A percentile compares a stretch with the other conserved stretches of the same genome.
Conservation (phyloP, 1,284 basidiomycete species). For the Ganoderma lucidum region DNA sequence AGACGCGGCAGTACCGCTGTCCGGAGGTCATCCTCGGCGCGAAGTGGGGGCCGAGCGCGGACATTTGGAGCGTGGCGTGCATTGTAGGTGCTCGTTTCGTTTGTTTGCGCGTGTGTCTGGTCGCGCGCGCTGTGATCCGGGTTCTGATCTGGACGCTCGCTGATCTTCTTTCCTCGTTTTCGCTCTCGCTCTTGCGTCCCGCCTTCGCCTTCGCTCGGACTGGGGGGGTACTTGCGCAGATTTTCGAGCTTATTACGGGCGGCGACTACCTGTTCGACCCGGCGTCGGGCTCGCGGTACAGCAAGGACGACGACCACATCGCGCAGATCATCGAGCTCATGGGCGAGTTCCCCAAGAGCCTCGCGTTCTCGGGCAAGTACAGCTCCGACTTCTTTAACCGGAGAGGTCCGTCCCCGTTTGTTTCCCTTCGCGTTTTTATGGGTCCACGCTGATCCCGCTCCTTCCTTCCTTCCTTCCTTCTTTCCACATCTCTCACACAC, state of each 20-base stretch:
- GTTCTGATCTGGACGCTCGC: constrained; percentile 8
- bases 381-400: constrained; percentile 95
- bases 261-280: constrained; percentile 93
- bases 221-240: constrained; percentile 51
- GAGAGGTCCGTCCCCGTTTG: constrained; percentile 66
- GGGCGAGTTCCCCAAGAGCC: constrained; percentile 86
- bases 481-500: constrained; percentile 1
- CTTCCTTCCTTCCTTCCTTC: not conserved
- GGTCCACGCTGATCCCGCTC: constrained; percentile 12
- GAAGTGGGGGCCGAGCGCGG: constrained; percentile 93
- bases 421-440: not conserved
- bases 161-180: constrained; percentile 7
- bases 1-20: constrained; percentile 97
- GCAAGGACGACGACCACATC: constrained; percentile 98
- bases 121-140: constrained; percentile 11
- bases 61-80: constrained; percentile 96
- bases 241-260: constrained; percentile 91
- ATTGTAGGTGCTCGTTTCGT: constrained; percentile 65
- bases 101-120: constrained; percentile 7
- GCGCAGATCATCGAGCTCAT: constrained; percentile 98
- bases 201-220: not conserved
- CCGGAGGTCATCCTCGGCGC: constrained; percentile 97
- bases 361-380: constrained; percentile 95
- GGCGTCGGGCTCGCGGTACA: constrained; percentile 77
- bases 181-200: not conserved